These are phyloP conservation scores for Austroboletus eburneus DNA, from an alignment of 768 basidiomycete genomes.

Conservation along the genomic window DNA sequence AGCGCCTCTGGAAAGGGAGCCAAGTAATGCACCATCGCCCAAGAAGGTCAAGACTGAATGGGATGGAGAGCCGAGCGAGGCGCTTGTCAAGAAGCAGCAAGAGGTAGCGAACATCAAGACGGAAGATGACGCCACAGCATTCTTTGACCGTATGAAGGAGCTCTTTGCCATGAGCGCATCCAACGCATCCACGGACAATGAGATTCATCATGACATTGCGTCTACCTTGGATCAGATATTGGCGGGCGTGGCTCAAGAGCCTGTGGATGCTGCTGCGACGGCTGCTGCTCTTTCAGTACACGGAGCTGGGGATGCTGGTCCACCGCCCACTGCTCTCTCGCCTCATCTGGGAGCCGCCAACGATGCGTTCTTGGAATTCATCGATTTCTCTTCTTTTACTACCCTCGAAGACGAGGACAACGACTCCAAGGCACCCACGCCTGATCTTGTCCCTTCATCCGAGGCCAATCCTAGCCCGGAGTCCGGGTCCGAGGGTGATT, in stretches of 20 bases:
- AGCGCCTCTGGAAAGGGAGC: constrained; percentile 5
- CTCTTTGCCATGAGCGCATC: constrained; percentile 49
- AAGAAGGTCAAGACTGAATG: constrained; percentile 72
- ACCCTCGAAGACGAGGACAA: constrained; percentile 55
- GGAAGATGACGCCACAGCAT: constrained; percentile 59
- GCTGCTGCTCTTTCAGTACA: constrained; percentile 25
- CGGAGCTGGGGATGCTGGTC: constrained; percentile 26
- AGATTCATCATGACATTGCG: constrained; percentile 45
- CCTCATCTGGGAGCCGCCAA: constrained; percentile 35
- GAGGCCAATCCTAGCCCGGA: constrained; percentile 77
- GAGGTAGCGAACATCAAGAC: constrained; percentile 50
- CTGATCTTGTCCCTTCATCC: constrained; percentile 65
- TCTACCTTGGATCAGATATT: constrained; percentile 61
- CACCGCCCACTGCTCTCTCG: constrained; percentile 31
- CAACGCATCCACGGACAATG: constrained; percentile 36
- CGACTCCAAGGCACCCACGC: constrained; percentile 65
- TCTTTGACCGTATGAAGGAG: constrained; percentile 63
- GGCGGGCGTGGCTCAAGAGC: constrained; percentile 49
- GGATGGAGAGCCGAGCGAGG: constrained; percentile 57
- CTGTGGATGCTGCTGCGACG: constrained; percentile 30
- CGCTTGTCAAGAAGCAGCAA: constrained; percentile 37
- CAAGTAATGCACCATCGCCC: constrained; percentile 56
- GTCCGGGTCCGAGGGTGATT: constrained; percentile 62
- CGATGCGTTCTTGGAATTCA: constrained; percentile 44
- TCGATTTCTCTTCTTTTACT: constrained; percentile 65